Evolutionary conservation across 2,329 filamentous ascomycete genomes (phyloP), one percentile per base, ranked within the genome.

Genomic region (Paecilomyces sp.): DNA sequence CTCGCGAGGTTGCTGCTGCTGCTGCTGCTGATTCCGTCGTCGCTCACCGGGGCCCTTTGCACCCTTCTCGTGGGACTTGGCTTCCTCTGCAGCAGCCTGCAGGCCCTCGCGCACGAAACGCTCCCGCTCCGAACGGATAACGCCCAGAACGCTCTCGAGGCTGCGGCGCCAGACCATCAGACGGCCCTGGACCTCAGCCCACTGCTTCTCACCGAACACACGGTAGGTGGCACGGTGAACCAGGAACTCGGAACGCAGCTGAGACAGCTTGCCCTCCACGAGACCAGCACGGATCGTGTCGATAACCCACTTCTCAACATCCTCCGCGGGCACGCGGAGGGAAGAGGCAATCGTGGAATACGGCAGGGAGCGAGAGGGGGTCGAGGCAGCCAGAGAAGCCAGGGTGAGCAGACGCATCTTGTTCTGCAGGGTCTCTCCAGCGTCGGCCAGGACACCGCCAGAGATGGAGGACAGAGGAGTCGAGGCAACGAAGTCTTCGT

Each of bases 281-380:
- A 99, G 86, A 34, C 92, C 92, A 55, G 92, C 91, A 67, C 94
- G 91, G 78, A 99, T 97, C 67, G 95, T 92, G 75, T 99, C 94
- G 71, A 99, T 99, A 66, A 95, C 91, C 94, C 94, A 99, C 84
- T 93, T 89, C 83, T 99, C 94, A 51, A 97, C 91, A 64, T 97
- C 91, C 64, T 90, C 87, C 54, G 80, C 73, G 54, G 91, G 87
- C 59, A 99, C 87, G 77, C 94, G 89, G 54, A 99, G 86, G 5
- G 91, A 89, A 72, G 88, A 88, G 65, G 89, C 85, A 72, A 99
- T 97, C 71, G 85, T 85, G 66, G 83, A 82, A 79, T 99, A 99
- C 62, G 93, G 88, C 57, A 99, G 88, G 71, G 94, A 91, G 70
- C 93, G 90, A 70, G 86, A 90, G 62, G 89, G 88, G 24, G 89